phyloP scores from a whole-genome alignment of 2,329 filamentous ascomycete species.

The Botrytis aclada region DNA sequence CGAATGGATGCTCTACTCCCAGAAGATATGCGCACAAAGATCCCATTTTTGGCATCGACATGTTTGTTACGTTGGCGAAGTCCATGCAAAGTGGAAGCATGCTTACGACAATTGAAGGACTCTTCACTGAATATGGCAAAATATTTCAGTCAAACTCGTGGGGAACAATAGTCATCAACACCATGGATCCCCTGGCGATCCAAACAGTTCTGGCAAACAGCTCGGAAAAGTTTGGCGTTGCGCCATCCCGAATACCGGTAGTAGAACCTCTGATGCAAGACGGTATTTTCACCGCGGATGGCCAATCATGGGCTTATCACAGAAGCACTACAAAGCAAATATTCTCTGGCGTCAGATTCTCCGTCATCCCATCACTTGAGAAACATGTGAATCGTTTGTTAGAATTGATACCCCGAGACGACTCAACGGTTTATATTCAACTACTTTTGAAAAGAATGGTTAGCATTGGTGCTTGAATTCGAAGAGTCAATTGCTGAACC shows the following conservation, averaged over 20 bases:
- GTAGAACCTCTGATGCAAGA: slow-evolving; percentile 50
- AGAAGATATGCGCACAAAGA: neutral
- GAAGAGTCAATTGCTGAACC: neutral
- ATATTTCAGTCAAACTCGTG: slow-evolving; percentile 13
- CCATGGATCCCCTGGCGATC: slow-evolving; percentile 52
- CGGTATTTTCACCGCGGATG: slow-evolving; percentile 54
- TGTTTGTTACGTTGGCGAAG: neutral
- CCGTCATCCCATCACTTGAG: slow-evolving; percentile 55
- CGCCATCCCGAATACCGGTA: slow-evolving; percentile 41
- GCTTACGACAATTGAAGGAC: neutral
- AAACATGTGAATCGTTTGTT: slow-evolving; percentile 56
- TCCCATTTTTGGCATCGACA: neutral
- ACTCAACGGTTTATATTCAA: slow-evolving; percentile 56
- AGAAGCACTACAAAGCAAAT: slow-evolving; percentile 52
- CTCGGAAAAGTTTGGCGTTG: slow-evolving; percentile 52
- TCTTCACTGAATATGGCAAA: slow-evolving; percentile 16
- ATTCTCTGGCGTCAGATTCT: slow-evolving; percentile 47
- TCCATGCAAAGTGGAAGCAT: neutral
- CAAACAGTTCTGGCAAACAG: slow-evolving; percentile 53
- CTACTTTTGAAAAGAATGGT: slow-evolving; percentile 54
- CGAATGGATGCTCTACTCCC: neutral
- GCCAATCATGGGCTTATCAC: slow-evolving; percentile 47
- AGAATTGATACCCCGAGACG: slow-evolving; percentile 51
- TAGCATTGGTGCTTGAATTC: neutral
- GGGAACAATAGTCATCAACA: slow-evolving; percentile 30